phyloP scores from a whole-genome alignment of 768 basidiomycete species.

The Rhodocollybia butyracea region DNA sequence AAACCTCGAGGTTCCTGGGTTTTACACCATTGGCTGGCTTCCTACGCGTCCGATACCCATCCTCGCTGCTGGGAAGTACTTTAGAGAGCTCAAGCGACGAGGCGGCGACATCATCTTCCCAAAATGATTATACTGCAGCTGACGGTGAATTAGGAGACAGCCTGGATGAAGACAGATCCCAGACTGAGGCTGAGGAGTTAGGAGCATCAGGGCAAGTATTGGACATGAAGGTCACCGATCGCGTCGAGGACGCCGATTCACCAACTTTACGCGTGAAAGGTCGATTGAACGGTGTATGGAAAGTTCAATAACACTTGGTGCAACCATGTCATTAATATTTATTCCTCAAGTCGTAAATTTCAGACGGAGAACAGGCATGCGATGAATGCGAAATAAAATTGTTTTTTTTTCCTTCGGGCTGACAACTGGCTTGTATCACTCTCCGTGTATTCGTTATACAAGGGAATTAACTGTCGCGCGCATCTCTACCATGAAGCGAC shows the following conservation, averaged over 20 bases:
- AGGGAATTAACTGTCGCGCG: no score
- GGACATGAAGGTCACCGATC: background rate
- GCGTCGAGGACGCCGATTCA: background rate
- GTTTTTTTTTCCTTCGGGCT: no score
- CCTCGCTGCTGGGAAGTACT: slow-evolving; percentile 30
- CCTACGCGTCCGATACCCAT: slow-evolving; percentile 59
- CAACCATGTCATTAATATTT: no score
- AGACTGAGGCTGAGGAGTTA: slow-evolving; percentile 8
- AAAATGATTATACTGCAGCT: slow-evolving; percentile 13
- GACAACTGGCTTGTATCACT: no score
- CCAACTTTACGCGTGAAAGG: background rate
- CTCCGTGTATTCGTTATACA: no score
- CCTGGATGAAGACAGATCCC: background rate
- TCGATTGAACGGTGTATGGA: background rate
- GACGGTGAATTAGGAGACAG: background rate
- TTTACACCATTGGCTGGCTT: slow-evolving; percentile 64
- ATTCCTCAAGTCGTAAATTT: background rate
- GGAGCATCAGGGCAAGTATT: background rate
- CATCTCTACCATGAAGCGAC: background rate
- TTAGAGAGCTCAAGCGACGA: no score
- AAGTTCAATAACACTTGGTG: slow-evolving; percentile 1
- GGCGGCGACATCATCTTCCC: slow-evolving; percentile 6
- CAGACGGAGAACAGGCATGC: no score
- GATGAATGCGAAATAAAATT: no score
- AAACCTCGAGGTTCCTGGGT: slow-evolving; percentile 48